These are phyloP conservation scores for Jimgerdemannia flammicorona DNA, from an alignment of 192 early-diverging fungal genomes.

Conservation along the genomic window DNA sequence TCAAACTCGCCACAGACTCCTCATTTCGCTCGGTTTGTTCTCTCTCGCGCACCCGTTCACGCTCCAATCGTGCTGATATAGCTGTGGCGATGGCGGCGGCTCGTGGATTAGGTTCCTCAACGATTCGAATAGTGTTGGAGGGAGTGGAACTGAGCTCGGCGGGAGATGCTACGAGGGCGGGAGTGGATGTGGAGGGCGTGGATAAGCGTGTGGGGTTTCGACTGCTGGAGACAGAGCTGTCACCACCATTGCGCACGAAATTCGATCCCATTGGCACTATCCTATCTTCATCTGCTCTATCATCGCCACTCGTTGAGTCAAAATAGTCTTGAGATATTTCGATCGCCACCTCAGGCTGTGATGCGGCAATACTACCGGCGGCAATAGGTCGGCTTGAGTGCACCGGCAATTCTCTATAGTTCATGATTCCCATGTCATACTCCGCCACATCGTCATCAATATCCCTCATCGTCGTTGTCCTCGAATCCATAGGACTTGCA, in stretches of 20 bases:
- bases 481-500: background rate
- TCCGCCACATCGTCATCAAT: background rate
- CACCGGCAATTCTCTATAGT: constrained; percentile 12
- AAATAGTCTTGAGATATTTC: background rate
- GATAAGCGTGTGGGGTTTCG: constrained; percentile 3
- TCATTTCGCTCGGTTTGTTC: constrained; percentile 6
- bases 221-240: background rate
- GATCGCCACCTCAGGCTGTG: background rate
- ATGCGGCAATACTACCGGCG: constrained; percentile 11
- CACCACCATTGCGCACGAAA: background rate
- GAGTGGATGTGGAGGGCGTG: background rate
- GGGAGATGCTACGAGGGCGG: background rate
- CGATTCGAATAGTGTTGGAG: constrained; percentile 14
- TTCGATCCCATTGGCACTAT: too few relatives aligned
- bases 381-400: constrained; percentile 24
- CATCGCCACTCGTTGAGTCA: background rate
- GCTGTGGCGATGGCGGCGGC: background rate
- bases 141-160: constrained; percentile 5
- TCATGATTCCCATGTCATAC: constrained; percentile 2
- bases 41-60: background rate
- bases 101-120: background rate
- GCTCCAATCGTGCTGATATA: background rate
- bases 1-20: background rate
- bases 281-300: too few relatives aligned
- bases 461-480: background rate